phyloP scores from a whole-genome alignment of 345 rosid genomes.

The Hypericum perforatum region DNA sequence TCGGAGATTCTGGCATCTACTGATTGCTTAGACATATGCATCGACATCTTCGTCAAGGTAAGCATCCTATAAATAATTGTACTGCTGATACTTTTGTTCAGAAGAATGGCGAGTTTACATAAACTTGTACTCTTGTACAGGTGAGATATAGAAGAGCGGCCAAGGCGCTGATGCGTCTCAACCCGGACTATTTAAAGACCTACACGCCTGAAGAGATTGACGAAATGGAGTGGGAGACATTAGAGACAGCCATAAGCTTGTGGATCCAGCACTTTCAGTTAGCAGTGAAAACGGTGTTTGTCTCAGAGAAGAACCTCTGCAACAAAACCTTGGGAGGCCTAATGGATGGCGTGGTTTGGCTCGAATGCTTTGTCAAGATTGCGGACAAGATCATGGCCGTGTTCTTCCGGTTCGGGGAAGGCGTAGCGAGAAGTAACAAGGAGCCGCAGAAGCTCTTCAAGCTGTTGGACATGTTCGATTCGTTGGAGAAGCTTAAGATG shows the following conservation, averaged over 20 bases:
- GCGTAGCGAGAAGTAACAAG: constrained; percentile 48
- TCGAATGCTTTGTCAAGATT: constrained; percentile 51
- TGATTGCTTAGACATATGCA: constrained; percentile 61
- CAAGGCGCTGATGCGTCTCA: constrained; percentile 47
- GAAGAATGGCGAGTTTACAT: too few relatives aligned
- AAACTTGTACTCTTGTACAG: constrained; percentile 11
- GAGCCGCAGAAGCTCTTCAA: constrained; percentile 64
- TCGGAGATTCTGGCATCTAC: constrained; percentile 38
- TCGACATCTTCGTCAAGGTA: constrained; percentile 56
- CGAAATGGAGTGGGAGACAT: constrained; percentile 50
- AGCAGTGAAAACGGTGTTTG: constrained; percentile 36
- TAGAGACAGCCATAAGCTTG: constrained; percentile 48
- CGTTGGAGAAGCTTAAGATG: constrained; percentile 37
- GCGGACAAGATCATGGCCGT: constrained; percentile 65
- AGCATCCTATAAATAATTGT: not conserved
- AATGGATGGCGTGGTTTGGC: constrained; percentile 41
- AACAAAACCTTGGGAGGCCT: constrained; percentile 32
- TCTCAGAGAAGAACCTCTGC: constrained; percentile 47
- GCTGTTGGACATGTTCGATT: constrained; percentile 54
- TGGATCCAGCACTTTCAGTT: constrained; percentile 54
- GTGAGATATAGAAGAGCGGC: constrained; percentile 56
- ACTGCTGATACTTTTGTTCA: constrained; percentile 1
- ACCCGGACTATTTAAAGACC: constrained; percentile 41
- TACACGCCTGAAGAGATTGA: constrained; percentile 51
- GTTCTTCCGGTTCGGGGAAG: constrained; percentile 60